These are phyloP conservation scores for Diospyros lotus DNA, from an alignment of 148 eudicot genomes.

Conservation along the genomic window DNA sequence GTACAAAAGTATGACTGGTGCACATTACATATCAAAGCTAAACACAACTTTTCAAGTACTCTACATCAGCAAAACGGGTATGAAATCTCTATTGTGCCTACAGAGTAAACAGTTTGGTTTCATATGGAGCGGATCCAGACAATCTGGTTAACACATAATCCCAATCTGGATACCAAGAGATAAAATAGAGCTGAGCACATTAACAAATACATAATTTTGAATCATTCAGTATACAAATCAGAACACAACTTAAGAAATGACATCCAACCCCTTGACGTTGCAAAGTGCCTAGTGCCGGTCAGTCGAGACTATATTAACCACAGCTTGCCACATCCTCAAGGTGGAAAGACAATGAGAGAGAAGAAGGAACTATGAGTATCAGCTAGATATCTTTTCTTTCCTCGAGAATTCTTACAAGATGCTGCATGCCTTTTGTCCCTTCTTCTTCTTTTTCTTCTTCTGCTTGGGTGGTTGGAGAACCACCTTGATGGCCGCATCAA, in stretches of 20 bases:
- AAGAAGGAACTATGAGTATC: conserved; percentile 3
- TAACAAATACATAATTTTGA: conserved; percentile 9
- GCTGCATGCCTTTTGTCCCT: conserved; percentile 67
- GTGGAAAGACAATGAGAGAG: conserved; percentile 1
- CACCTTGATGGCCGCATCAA: conserved; percentile 82
- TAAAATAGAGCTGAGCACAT: background rate
- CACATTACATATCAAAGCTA: too few species aligned
- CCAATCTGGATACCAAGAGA: conserved; percentile 6
- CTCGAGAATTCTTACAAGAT: conserved; percentile 38
- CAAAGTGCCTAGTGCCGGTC: conserved; percentile 12
- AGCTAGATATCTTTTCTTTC: conserved; percentile 14
- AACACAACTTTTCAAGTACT: background rate
- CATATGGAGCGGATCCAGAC: background rate
- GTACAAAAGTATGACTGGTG: background rate
- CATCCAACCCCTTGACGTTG: conserved; percentile 8
- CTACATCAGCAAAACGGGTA: background rate
- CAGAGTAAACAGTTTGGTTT: conserved; percentile 9
- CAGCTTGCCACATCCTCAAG: conserved; percentile 8
- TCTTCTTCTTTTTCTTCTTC: conserved; percentile 82
- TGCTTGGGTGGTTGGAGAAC: conserved; percentile 90
- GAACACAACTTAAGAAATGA: conserved; percentile 1
- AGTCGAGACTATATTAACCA: conserved; percentile 13
- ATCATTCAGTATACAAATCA: conserved; percentile 19
- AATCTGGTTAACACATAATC: conserved; percentile 14
- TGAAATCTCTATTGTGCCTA: background rate